Evolutionary conservation across 495 filamentous ascomycete species (phyloP), one percentile per base, ranked within the genome.

Genomic region (Saxophila tyrrhenica): DNA sequence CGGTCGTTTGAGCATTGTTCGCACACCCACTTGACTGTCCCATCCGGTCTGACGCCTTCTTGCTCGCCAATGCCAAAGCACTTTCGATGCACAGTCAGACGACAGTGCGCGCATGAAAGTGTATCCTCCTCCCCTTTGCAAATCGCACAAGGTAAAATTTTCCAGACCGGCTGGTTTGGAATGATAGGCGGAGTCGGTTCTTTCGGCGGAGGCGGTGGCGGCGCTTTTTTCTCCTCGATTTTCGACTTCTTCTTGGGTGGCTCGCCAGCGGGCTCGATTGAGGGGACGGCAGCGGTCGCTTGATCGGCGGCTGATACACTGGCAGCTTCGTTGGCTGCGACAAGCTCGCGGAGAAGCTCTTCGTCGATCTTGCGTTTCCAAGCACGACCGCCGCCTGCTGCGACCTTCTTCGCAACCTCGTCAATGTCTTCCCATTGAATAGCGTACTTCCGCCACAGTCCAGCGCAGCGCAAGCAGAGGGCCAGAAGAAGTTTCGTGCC

Each of bases 361-460:
- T 97, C 90, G 60, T 97, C 92, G 48, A 92, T 82, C 49, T 81
- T 84, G 46, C 87, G 79, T 65, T 90, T 89, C 85, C 84, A 89
- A 1, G 86, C 86, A 55, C 87, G 84, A 39, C 89, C 87, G 39
- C 89, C 88, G 41, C 89, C 88, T 50, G 82, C 81, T 2, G 82
- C 81, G 50, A 94, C 82, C 73, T 94, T 92, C 74, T 92, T 95
- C 21, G 84, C 82, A 32, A 95, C 76, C 58, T 97, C 92, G 51
- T 97, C 92, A n/a, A 86, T 75, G 59, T 94, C 86, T 65, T 97
- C 92, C 81, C 88, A 99, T 55, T 92, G 87, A 52, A 99, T 89
- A 10, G 83, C 89, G 63, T 97, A 97, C 54, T 90, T 85, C 29
- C 92, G 79, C 92, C 92, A 99, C 25, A 97, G 72, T 44, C 87